These are phyloP conservation scores for Hyaloscypha variabilis DNA, from an alignment of 495 filamentous ascomycete genomes.

Conservation along the genomic window DNA sequence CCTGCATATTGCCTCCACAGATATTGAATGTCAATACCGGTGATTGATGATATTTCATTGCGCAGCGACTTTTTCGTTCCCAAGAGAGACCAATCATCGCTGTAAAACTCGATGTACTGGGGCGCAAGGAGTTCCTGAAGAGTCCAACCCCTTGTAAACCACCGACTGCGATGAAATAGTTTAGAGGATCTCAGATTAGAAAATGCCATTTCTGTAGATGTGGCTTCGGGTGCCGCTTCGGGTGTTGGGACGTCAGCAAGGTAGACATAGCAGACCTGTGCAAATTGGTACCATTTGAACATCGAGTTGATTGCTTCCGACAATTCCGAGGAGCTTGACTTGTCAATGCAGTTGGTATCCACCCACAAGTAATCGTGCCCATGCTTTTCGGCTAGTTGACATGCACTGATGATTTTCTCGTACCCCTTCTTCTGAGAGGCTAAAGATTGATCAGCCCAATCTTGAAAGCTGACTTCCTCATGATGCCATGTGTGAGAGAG, in stretches of 20 bases:
- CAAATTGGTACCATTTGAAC: slow-evolving; percentile 34
- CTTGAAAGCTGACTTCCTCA: slow-evolving; percentile 35
- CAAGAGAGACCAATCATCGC: slow-evolving; percentile 1
- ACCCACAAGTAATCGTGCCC: slow-evolving; percentile 40
- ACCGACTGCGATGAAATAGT: not conserved
- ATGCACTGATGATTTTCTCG: slow-evolving; percentile 30
- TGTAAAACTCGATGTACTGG: not conserved
- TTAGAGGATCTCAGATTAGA: not conserved
- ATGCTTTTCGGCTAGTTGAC: slow-evolving; percentile 23
- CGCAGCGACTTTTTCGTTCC: slow-evolving; percentile 2
- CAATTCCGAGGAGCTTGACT: slow-evolving; percentile 37
- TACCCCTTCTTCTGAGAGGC: slow-evolving; percentile 26
- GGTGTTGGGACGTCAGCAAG: slow-evolving; percentile 11
- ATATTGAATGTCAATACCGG: slow-evolving; percentile 9
- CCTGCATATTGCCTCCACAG: not conserved
- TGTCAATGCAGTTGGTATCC: slow-evolving; percentile 47
- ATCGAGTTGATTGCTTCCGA: slow-evolving; percentile 29
- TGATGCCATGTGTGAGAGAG: slow-evolving; percentile 36
- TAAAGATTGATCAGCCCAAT: slow-evolving; percentile 15
- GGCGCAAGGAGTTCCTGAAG: slow-evolving; percentile 9
- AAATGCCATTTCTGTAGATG: too few species aligned
- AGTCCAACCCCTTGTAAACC: not conserved
- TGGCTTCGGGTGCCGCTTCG: too few species aligned
- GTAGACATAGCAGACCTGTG: slow-evolving; percentile 26
- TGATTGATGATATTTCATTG: not conserved